Conservation (phyloP, 352 stramenopile genomes). For the Aphanomyces invadans region DNA sequence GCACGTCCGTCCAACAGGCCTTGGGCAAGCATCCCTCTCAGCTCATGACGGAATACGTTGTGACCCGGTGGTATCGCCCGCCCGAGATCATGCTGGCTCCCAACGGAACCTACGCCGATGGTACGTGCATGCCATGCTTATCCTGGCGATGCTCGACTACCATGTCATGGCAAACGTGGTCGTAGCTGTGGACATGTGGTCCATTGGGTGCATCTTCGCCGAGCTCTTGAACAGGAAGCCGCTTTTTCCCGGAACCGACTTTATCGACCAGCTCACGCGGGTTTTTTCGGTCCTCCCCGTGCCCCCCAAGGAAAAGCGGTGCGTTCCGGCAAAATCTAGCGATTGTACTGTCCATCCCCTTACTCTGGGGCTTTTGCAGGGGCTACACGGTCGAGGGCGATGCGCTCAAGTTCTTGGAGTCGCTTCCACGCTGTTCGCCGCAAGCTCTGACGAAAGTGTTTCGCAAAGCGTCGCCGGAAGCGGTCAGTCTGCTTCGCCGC, state of each 20-base stretch:
- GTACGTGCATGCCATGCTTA: too few species aligned
- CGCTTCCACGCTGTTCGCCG: slow-evolving; percentile 57
- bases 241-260: slow-evolving; percentile 67
- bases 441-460: slow-evolving; percentile 62
- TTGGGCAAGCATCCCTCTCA: slow-evolving; percentile 44
- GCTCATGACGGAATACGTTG: slow-evolving; percentile 81
- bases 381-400: slow-evolving; percentile 70
- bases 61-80: slow-evolving; percentile 75
- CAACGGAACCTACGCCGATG: slow-evolving; percentile 64
- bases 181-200: slow-evolving; percentile 74
- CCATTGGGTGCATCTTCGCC: slow-evolving; percentile 90
- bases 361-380: neutral
- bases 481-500: slow-evolving; percentile 51
- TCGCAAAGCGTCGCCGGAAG: slow-evolving; percentile 55
- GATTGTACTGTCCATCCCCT: neutral
- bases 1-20: slow-evolving; percentile 26
- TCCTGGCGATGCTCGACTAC: too few species aligned
- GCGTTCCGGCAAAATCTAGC: too few species aligned
- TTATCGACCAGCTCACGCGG: slow-evolving; percentile 70
- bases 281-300: slow-evolving; percentile 69
- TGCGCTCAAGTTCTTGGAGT: slow-evolving; percentile 67
- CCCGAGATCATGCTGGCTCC: slow-evolving; percentile 83
- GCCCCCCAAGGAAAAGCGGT: slow-evolving; percentile 54
- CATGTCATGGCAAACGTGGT: neutral
- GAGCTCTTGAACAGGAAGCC: slow-evolving; percentile 77